Evolutionary conservation across 1,139 yeast species (phyloP).

Genomic region (Pichia sp.): DNA sequence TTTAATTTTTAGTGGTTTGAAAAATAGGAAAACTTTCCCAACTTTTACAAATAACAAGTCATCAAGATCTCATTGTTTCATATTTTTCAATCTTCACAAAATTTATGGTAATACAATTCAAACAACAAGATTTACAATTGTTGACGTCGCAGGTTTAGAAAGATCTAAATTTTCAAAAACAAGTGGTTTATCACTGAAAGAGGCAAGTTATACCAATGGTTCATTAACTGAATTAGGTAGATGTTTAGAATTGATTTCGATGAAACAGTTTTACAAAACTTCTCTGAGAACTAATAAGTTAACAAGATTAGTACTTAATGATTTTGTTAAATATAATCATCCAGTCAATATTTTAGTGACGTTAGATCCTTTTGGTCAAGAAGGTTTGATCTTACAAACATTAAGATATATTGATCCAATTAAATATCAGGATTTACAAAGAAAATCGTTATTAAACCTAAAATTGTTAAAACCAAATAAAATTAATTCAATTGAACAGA

Average conservation of each 20-base stretch:
- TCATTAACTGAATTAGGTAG: slow-evolving; percentile 44
- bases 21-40: slow-evolving; percentile 20
- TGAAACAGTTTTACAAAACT: slow-evolving; percentile 33
- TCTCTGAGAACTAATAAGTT: slow-evolving; percentile 40
- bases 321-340: slow-evolving; percentile 34
- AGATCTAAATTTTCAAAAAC: slow-evolving; percentile 40
- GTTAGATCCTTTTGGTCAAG: slow-evolving; percentile 61
- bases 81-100: slow-evolving; percentile 24
- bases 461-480: slow-evolving; percentile 1
- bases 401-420: slow-evolving; percentile 36
- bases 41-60: slow-evolving; percentile 23
- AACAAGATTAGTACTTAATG: slow-evolving; percentile 41
- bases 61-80: slow-evolving; percentile 29
- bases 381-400: slow-evolving; percentile 40
- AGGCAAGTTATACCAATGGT: slow-evolving; percentile 35
- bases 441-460: slow-evolving; percentile 11
- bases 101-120: slow-evolving; percentile 13
- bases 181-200: slow-evolving; percentile 36
- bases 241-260: slow-evolving; percentile 36
- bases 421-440: slow-evolving; percentile 23
- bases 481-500: slow-evolving; percentile 2
- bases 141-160: slow-evolving; percentile 48
- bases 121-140: slow-evolving; percentile 35
- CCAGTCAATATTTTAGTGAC: slow-evolving; percentile 41
- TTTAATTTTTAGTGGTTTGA: slow-evolving; percentile 18